Base-by-base conservation (phyloP, 2,329 filamentous ascomycete species). In the Fusarium redolens region DNA sequence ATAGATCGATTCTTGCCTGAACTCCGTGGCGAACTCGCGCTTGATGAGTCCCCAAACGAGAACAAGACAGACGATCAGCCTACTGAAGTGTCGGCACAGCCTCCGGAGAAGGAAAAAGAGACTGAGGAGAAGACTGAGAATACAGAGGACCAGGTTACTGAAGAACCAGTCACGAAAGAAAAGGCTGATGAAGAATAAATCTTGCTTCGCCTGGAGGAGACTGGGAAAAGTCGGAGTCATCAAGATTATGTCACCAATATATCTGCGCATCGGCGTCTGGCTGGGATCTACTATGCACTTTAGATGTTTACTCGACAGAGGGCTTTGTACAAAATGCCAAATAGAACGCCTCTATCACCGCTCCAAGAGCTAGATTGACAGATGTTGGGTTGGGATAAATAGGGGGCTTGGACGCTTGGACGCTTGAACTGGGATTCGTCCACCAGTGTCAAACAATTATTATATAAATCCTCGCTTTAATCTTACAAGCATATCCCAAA, bases 1-100 rank as follows among this genome's bases (percentile, higher is more conserved):
- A 89, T 92, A 67, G 89, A 92, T 75, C 85, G 90, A 17, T 92
- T 92, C 79, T 75, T 92, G 58, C 90, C 90, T 0, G 89, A 91
- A 57, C 78, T 92, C 56, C 85, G 86, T 57, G 86, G 81, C 47
- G 89, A 92, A 59, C 79, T 92, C 50, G 85, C 86, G 37, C 77
- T 90, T 11, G 89, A 91, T 61, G 86, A 84, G 41, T 60, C 75
- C 14, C 41, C 57, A 10, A 61, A 51, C 31, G 68, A 72, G 58
- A 63, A 66, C 28, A 63, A 61, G 31, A 25, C 22, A 18, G 44
- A 38, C 12, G 38, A 61, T 15, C 45, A 58, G 54, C 33, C n/a
- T 12, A 35, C 33, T 17, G 47, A 51, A 5, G 41, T 35, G 35
- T 45, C 59, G 28, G 45, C 35, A 33, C 51, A 56, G 35, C 18